Evolutionary conservation across 352 stramenopile species (phyloP), one percentile per base, ranked within the genome.

Genomic region (Pythium chondricola): DNA sequence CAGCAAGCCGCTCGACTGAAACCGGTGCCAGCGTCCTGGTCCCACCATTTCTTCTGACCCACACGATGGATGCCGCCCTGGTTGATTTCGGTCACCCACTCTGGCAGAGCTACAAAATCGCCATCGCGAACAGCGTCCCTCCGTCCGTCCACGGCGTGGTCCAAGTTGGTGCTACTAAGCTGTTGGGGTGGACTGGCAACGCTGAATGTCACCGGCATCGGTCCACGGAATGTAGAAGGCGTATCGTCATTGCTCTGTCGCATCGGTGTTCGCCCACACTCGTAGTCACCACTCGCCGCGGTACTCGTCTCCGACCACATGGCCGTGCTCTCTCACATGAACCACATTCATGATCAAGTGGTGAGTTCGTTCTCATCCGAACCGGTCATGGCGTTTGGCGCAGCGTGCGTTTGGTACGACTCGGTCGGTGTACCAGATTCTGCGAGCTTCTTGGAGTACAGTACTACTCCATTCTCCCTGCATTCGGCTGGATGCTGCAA

Each of bases 21-120:
- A 74, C 82, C 76, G 83, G 52, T 58, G n/a, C n/a, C n/a, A n/a
- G n/a, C n/a, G n/a, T n/a, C n/a, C n/a, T 65, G 9, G 70, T 92
- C 65, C 76, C 79, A 50, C 61, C 74, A 52, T 79, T 87, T 50
- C 43, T 86, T 40, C 63, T 84, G 59, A 77, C 59, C 0, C 24
- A 64, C 16, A 64, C 52, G 13, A 64, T 72, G 42, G 63, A 72
- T 35, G 30, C 54, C 13, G 33, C 29, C n/a, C 41, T 43, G 11
- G 37, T 47, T 22, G 20, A 20, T n/a, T 20, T 27, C 14, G 8
- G 37, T 18, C 13, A 43, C 29, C 18, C 25, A 6, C 9, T 8
- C 8, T 4, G 40, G 9, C n/a, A 20, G 33, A 11, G n/a, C 6
- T 11, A 40, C 24, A 16, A 14, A 60, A 30, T 38, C 18, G 32